Base-by-base conservation (phyloP, 192 early-diverging fungal genomes). In the Haplosporangium gracile region DNA sequence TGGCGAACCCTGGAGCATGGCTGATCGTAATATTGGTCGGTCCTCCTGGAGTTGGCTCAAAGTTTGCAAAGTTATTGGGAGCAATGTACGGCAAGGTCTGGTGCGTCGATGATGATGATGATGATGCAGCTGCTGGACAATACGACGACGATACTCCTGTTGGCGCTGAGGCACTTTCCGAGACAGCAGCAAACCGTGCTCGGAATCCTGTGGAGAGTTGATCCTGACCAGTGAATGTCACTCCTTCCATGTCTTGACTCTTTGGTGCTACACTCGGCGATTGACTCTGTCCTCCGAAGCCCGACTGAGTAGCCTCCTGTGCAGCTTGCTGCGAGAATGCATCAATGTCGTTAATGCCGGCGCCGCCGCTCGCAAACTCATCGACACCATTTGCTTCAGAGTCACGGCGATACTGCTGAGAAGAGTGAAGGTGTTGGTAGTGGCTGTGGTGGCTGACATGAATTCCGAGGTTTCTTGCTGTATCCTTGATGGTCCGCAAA, bases 391-490 rank as follows among this genome's bases (percentile, higher is more conserved):
- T 32, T 74, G 42, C 15, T 34, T 22, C 72, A 20, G 39, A 47
- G 72, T 72, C 36, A 18, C 32, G 71, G n/a, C 71, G n/a, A 7
- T 71, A 26, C 40, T 42, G 60, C 29, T 65, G 32, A 34, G 72
- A 51, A 51, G 39, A 47, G 8, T 32, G 42, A 6, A 51, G 51
- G 36, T 77, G 26, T 32, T 78, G 60, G n/a, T 73, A 42, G 16
- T 68, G 55, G 40, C 65, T 63, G 26, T 75, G 74, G 36, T 77
- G 57, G 24, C 40, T 39, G 32, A 69, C 51, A 40, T 79, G 72
- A 5, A 85, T 85, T 4, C 83, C 83, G 20, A 85, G 78, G 22
- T 40, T 75, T 8, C 73, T 68, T 24, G 83, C 83, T 49, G 83
- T 77, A 10, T 85, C 83, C 63, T 85, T 85, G 26, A 85, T 74